A percentile compares a stretch with the other conserved stretches of the same genome.
phyloP scores from a whole-genome alignment of 2,329 filamentous ascomycete species.

The Aspergillus oerlinghausenensis region DNA sequence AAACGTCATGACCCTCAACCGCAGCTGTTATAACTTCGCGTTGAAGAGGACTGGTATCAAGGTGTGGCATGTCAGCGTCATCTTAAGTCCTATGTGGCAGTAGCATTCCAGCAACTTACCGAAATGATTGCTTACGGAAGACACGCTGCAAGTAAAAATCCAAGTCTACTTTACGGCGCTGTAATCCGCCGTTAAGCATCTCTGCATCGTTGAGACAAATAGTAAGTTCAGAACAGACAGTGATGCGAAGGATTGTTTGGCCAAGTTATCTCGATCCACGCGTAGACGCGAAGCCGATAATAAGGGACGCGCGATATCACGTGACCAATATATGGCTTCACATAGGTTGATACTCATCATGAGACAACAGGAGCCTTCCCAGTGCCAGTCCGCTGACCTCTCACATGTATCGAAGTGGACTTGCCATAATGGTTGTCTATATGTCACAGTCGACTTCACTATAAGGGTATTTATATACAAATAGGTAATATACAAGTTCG shows the following conservation, averaged over 20 bases:
- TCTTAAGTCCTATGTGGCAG: background rate
- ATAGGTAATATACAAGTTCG: conserved; percentile 27
- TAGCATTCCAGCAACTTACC: conserved; percentile 44
- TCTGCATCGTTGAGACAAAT: conserved; percentile 18
- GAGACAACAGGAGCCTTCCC: background rate
- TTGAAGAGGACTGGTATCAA: conserved; percentile 64
- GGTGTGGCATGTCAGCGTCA: background rate
- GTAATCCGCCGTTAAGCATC: conserved; percentile 24
- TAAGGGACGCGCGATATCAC: conserved; percentile 21
- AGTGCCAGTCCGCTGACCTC: background rate
- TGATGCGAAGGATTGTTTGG: background rate
- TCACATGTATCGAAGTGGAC: background rate
- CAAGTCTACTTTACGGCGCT: conserved; percentile 51
- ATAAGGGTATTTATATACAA: conserved; percentile 13
- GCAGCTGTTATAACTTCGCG: conserved; percentile 82
- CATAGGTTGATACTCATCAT: conserved; percentile 1
- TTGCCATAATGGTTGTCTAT: background rate
- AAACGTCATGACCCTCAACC: conserved; percentile 81
- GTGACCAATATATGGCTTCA: conserved; percentile 9
- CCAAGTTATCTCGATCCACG: background rate
- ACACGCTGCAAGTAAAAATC: conserved; percentile 70
- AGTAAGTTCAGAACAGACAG: background rate
- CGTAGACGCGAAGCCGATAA: conserved; percentile 5
- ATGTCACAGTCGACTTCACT: conserved; percentile 4
- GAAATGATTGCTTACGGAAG: conserved; percentile 69